phyloP scores from a whole-genome alignment of 1,284 basidiomycete species.

The Stygiomarasmius scandens region DNA sequence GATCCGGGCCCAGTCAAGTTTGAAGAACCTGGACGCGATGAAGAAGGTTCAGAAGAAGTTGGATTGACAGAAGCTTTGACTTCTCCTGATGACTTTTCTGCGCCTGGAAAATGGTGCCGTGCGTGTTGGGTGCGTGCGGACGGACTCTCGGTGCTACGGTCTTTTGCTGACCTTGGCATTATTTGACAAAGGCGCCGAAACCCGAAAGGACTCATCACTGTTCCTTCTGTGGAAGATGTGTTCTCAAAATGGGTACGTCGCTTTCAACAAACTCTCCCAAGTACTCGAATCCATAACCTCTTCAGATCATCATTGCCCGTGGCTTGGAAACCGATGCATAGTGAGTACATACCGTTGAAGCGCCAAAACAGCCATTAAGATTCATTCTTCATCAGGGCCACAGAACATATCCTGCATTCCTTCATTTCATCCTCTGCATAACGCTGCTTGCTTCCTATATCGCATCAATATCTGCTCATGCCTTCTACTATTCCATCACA shows the following conservation, averaged over 20 bases:
- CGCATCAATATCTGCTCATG: slow-evolving; percentile 55
- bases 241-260: slow-evolving; percentile 80
- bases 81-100: slow-evolving; percentile 47
- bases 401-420: slow-evolving; percentile 84
- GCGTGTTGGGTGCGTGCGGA: slow-evolving; percentile 58
- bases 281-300: slow-evolving; percentile 12
- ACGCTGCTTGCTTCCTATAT: slow-evolving; percentile 70
- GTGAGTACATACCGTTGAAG: slow-evolving; percentile 41
- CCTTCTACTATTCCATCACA: slow-evolving; percentile 69
- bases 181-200: slow-evolving; percentile 58
- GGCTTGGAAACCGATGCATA: slow-evolving; percentile 81
- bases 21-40: slow-evolving; percentile 27
- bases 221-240: slow-evolving; percentile 74
- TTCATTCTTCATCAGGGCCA: slow-evolving; percentile 57
- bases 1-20: slow-evolving; percentile 70
- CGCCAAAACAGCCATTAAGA: neutral
- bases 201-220: slow-evolving; percentile 88
- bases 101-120: slow-evolving; percentile 71
- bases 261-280: neutral
- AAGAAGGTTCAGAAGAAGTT: slow-evolving; percentile 47
- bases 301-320: slow-evolving; percentile 87
- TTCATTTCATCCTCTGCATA: slow-evolving; percentile 77
- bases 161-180: neutral
- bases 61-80: slow-evolving; percentile 65
- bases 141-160: neutral